phyloP scores from a whole-genome alignment of 805 yeast species.

The Candida boleticola region DNA sequence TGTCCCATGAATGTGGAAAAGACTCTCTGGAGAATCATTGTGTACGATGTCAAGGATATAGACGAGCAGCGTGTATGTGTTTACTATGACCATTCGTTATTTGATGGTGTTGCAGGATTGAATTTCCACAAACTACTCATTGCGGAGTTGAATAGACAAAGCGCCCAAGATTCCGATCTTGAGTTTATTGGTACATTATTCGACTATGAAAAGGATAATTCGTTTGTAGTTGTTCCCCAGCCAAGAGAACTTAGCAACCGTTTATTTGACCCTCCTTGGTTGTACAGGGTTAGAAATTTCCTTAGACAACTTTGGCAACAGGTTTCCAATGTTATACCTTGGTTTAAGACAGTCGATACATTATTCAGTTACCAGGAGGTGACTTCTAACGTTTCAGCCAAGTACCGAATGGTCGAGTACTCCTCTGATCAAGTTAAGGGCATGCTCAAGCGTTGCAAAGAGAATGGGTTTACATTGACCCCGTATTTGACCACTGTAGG shows the following conservation, averaged over 20 bases:
- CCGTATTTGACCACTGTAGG: conserved; percentile 18
- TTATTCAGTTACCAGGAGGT: background rate
- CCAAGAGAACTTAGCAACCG: background rate
- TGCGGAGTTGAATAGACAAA: conserved; percentile 9
- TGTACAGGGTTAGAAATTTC: background rate
- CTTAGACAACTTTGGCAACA: background rate
- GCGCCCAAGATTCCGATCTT: background rate
- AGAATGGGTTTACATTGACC: conserved; percentile 18
- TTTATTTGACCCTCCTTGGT: background rate
- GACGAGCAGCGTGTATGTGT: conserved; percentile 18
- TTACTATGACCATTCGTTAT: conserved; percentile 25
- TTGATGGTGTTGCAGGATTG: conserved; percentile 33
- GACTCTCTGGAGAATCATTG: conserved; percentile 22
- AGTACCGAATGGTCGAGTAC: conserved; percentile 12
- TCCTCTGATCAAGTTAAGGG: conserved; percentile 8
- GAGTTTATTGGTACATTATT: background rate
- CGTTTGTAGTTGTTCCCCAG: background rate
- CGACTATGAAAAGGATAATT: background rate
- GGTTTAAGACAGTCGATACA: background rate
- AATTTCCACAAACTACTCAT: conserved; percentile 25
- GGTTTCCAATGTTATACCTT: background rate
- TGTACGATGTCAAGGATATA: conserved; percentile 11
- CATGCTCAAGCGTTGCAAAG: conserved; percentile 12
- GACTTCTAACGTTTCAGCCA: background rate
- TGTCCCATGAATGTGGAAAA: conserved; percentile 9